Evolutionary conservation across 257 asterid genomes (phyloP).

Genomic region (Osmanthus fragrans): DNA sequence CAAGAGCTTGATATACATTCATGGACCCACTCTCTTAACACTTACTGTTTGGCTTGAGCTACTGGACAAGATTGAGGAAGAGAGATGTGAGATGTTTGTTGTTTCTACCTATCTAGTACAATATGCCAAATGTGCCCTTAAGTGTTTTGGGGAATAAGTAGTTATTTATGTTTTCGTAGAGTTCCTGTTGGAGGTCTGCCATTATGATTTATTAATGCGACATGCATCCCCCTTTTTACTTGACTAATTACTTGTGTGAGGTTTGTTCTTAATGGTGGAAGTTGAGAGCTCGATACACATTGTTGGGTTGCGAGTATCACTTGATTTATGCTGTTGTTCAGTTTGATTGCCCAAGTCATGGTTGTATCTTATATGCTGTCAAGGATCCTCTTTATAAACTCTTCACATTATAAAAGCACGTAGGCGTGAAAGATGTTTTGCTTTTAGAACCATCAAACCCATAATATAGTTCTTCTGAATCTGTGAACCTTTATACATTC

Average conservation of each 20-base stretch:
- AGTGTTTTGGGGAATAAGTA: slow-evolving; percentile 2
- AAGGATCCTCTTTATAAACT: background rate
- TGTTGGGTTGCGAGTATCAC: background rate
- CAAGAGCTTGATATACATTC: slow-evolving; percentile 15
- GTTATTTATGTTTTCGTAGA: background rate
- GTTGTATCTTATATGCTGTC: background rate
- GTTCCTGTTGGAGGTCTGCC: background rate
- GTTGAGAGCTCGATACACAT: slow-evolving; percentile 5
- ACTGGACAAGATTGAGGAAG: background rate
- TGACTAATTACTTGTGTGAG: background rate
- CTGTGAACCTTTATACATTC: background rate
- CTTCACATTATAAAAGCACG: background rate
- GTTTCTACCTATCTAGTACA: background rate
- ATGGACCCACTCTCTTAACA: background rate
- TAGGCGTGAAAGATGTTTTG: background rate
- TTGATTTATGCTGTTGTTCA: background rate
- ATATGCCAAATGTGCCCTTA: background rate
- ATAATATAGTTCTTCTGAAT: background rate
- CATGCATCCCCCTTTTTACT: background rate
- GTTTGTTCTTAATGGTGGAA: background rate
- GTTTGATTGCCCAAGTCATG: background rate
- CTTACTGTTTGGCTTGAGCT: background rate
- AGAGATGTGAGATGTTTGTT: background rate
- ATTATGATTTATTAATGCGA: background rate
- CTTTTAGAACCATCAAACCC: background rate